A percentile compares a stretch with the other conserved stretches of the same genome.
phyloP scores from a whole-genome alignment of 2,329 filamentous ascomycete species.

The Magnaporthiopsis incrustans region DNA sequence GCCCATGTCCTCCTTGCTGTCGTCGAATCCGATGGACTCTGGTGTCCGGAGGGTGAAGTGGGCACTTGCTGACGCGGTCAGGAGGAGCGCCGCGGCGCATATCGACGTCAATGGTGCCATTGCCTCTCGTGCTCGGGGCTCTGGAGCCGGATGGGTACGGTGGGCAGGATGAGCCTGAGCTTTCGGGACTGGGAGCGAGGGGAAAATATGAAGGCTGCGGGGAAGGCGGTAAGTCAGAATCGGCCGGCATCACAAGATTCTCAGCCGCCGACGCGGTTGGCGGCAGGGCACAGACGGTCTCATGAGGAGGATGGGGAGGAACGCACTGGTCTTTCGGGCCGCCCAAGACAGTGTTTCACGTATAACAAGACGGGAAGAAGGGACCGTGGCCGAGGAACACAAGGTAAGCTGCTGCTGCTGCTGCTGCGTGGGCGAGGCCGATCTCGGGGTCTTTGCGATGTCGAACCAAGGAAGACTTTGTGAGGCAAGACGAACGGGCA shows the following conservation, averaged over 20 bases:
- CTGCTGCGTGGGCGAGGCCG: background rate
- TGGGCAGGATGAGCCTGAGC: background rate
- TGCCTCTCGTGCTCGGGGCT: background rate
- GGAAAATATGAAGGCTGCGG: no score
- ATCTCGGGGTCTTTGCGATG: background rate
- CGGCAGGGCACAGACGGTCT: background rate
- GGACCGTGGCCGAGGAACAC: background rate
- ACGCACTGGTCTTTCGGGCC: background rate
- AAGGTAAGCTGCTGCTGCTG: no score
- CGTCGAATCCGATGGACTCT: constrained; percentile 38
- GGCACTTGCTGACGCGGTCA: constrained; percentile 34
- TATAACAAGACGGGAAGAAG: background rate
- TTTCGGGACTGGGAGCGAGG: background rate
- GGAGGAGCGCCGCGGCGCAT: constrained; percentile 24
- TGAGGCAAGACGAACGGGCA: no score
- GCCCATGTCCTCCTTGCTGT: constrained; percentile 32
- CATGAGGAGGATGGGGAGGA: background rate
- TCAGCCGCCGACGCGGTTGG: constrained; percentile 2
- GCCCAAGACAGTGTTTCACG: background rate
- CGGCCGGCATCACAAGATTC: background rate
- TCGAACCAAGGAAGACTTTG: background rate
- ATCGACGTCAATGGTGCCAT: constrained; percentile 32
- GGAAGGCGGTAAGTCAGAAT: background rate
- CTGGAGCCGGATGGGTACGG: background rate
- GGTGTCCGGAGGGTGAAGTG: constrained; percentile 48